Conservation (phyloP, 2,329 filamentous ascomycete species). For the Ceratocystis lukuohia region DNA sequence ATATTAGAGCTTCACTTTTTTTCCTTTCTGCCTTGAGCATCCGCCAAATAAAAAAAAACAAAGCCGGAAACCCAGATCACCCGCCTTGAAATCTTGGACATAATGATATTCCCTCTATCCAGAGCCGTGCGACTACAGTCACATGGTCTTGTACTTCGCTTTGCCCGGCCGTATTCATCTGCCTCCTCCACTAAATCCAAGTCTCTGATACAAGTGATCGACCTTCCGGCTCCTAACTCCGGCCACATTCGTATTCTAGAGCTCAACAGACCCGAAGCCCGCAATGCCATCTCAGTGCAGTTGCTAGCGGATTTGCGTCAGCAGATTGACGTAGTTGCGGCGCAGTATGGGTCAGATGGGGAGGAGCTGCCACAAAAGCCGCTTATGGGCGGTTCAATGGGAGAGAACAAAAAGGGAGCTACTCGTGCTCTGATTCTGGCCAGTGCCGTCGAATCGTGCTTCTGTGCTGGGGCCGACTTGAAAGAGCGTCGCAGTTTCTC, state of each 20-base stretch:
- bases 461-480: constrained; percentile 89
- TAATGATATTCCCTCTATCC: not conserved
- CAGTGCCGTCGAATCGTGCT: constrained; percentile 71
- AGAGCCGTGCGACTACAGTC: not conserved
- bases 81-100: not conserved
- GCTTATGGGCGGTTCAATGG: constrained; percentile 35
- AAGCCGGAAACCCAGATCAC: no score
- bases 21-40: not conserved
- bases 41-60: not conserved
- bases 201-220: constrained; percentile 54
- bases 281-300: constrained; percentile 78
- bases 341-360: constrained; percentile 48
- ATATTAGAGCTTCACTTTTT: not conserved
- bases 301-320: constrained; percentile 58
- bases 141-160: constrained; percentile 1
- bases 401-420: constrained; percentile 35
- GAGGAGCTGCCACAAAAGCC: constrained; percentile 34
- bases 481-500: constrained; percentile 74
- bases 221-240: constrained; percentile 61
- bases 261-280: constrained; percentile 68
- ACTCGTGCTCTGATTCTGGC: constrained; percentile 75
- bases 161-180: constrained; percentile 31
- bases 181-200: constrained; percentile 26
- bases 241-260: constrained; percentile 82
- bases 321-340: constrained; percentile 59